Percentiles rank a stretch among this genome's conserved stretches.
Conservation (phyloP, 352 stramenopile genomes). For the Globisporangium alternatum region DNA sequence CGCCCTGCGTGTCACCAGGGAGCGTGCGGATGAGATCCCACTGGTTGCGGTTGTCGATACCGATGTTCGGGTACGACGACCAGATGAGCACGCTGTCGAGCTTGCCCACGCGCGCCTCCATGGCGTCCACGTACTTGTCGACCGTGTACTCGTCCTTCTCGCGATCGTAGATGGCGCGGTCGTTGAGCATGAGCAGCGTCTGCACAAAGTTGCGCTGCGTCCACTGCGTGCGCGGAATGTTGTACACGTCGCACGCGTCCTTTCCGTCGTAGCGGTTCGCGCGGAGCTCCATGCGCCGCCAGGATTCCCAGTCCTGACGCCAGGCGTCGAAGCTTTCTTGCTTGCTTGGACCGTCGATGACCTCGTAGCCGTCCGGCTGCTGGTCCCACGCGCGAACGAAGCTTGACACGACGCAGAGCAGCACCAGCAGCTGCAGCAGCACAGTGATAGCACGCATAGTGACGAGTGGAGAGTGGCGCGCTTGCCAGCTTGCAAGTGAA, state of each 20-base stretch:
- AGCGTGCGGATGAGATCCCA: slow-evolving; percentile 67
- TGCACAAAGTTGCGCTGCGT: slow-evolving; percentile 81
- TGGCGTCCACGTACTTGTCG: slow-evolving; percentile 58
- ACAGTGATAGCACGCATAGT: slow-evolving; percentile 8
- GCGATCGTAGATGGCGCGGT: slow-evolving; percentile 74
- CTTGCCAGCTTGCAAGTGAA: not conserved
- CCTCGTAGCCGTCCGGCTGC: slow-evolving; percentile 77
- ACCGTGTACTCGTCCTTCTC: slow-evolving; percentile 58
- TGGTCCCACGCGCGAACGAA: slow-evolving; percentile 50
- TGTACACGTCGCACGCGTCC: slow-evolving; percentile 71
- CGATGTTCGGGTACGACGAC: slow-evolving; percentile 80
- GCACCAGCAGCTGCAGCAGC: slow-evolving; percentile 13
- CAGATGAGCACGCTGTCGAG: slow-evolving; percentile 85
- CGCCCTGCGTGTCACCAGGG: slow-evolving; percentile 41
- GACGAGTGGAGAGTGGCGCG: not conserved
- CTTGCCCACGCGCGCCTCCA: slow-evolving; percentile 49
- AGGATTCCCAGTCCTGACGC: slow-evolving; percentile 52
- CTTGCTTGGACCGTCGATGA: slow-evolving; percentile 58
- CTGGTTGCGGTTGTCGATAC: slow-evolving; percentile 83
- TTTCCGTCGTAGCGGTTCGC: slow-evolving; percentile 59
- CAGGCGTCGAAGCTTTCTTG: slow-evolving; percentile 40
- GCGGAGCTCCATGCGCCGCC: slow-evolving; percentile 71
- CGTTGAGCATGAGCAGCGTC: slow-evolving; percentile 71
- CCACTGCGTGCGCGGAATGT: slow-evolving; percentile 54
- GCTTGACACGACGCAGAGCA: not conserved